A percentile compares a stretch with the other conserved stretches of the same genome.
Conservation (phyloP, 345 rosid species). For the Dipteronia sinensis region DNA sequence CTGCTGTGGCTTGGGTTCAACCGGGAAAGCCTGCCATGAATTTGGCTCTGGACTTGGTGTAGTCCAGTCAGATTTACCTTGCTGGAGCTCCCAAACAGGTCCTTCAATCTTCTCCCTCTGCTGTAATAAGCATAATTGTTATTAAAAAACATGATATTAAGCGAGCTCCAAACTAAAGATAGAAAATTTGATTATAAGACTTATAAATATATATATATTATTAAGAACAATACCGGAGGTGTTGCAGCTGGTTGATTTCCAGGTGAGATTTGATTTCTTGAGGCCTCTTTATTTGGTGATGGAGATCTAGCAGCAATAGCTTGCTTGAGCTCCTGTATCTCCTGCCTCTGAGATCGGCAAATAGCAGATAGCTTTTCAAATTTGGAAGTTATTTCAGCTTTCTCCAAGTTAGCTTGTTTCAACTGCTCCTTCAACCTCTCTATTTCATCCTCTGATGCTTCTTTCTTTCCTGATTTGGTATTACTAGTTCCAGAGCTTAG, state of each 20-base stretch:
- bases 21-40: constrained; percentile 82
- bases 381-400: constrained; percentile 74
- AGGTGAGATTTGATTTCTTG: constrained; percentile 46
- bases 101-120: constrained; percentile 50
- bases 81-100: constrained; percentile 39
- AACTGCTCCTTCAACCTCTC: constrained; percentile 75
- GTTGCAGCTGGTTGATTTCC: constrained; percentile 42
- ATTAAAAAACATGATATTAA: neutral
- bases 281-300: constrained; percentile 55
- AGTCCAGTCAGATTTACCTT: constrained; percentile 54
- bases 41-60: constrained; percentile 49
- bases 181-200: neutral
- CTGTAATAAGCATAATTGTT: constrained; percentile 23
- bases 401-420: constrained; percentile 71
- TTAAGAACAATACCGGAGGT: constrained; percentile 42
- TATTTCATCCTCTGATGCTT: constrained; percentile 63
- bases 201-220: neutral
- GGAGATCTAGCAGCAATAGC: constrained; percentile 60
- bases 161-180: neutral
- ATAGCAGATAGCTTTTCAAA: constrained; percentile 93
- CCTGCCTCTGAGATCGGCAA: constrained; percentile 94
- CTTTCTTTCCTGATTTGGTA: constrained; percentile 47
- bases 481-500: constrained; percentile 38
- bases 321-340: constrained; percentile 95
- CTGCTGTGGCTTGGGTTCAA: constrained; percentile 48